Evolutionary conservation across 164 flowering plant species (phyloP).

Genomic region (Aristolochia contorta): DNA sequence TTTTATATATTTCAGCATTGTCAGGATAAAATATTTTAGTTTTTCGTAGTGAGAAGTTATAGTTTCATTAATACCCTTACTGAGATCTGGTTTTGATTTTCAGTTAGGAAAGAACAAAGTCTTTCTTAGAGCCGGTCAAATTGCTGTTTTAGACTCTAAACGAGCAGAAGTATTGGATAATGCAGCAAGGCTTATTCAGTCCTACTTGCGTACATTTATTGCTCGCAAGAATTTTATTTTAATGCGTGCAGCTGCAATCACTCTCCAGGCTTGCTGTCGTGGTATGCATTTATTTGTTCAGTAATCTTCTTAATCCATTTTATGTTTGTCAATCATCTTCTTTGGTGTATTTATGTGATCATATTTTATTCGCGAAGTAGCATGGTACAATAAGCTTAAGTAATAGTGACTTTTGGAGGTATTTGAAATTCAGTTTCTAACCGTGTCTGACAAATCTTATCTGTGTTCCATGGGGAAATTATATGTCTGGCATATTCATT

Average conservation of each 20-base stretch:
- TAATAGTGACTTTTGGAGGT: too few species aligned
- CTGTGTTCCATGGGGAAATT: too few species aligned
- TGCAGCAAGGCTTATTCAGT: slow-evolving; percentile 75
- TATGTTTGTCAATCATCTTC: not conserved
- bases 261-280: slow-evolving; percentile 69
- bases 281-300: slow-evolving; percentile 28
- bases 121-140: slow-evolving; percentile 94
- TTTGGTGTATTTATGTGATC: too few species aligned
- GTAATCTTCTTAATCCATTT: not conserved
- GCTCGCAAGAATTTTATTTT: slow-evolving; percentile 44
- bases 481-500: too few species aligned
- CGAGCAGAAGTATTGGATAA: slow-evolving; percentile 79
- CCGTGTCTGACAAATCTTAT: too few species aligned
- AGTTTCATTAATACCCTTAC: not conserved
- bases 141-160: slow-evolving; percentile 69
- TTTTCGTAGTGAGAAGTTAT: not conserved
- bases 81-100: not conserved
- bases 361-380: too few species aligned
- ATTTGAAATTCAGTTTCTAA: too few species aligned
- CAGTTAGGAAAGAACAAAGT: slow-evolving; percentile 87
- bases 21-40: too few species aligned
- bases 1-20: too few species aligned
- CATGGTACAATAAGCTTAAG: too few species aligned
- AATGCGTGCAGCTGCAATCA: slow-evolving; percentile 44
- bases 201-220: slow-evolving; percentile 48